Conservation (phyloP, 805 yeast genomes). For the Spathaspora boniae region DNA sequence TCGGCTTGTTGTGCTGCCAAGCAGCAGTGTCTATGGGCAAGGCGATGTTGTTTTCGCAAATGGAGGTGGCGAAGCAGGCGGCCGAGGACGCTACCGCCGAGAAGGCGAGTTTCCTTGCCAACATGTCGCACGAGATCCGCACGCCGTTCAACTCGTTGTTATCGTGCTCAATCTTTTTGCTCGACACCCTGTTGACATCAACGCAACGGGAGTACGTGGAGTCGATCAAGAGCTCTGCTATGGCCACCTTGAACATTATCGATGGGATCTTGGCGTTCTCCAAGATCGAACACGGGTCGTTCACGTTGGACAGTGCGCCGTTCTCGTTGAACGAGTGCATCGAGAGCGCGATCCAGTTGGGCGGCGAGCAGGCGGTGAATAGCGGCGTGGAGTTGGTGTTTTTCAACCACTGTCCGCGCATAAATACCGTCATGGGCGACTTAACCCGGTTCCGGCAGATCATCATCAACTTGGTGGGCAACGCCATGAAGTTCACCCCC, state of each 20-base stretch:
- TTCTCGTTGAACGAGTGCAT: conserved; percentile 44
- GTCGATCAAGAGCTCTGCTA: conserved; percentile 48
- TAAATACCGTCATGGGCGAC: conserved; percentile 43
- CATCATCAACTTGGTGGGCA: conserved; percentile 49
- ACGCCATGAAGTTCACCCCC: conserved; percentile 50
- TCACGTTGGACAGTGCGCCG: conserved; percentile 40
- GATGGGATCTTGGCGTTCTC: conserved; percentile 55
- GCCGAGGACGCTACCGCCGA: conserved; percentile 55
- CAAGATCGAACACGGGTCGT: conserved; percentile 53
- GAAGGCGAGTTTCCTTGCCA: conserved; percentile 50
- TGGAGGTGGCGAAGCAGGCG: conserved; percentile 39
- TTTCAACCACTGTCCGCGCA: conserved; percentile 37
- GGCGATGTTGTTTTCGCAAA: conserved; percentile 43
- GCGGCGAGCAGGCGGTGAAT: conserved; percentile 45
- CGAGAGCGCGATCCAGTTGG: conserved; percentile 45
- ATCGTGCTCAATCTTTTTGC: conserved; percentile 46
- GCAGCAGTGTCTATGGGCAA: conserved; percentile 51
- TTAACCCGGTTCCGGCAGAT: conserved; percentile 49
- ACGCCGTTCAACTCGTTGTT: conserved; percentile 53
- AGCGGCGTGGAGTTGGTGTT: conserved; percentile 45
- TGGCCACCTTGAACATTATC: conserved; percentile 49
- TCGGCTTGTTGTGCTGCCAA: conserved; percentile 45
- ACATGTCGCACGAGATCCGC: conserved; percentile 57
- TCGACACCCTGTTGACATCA: conserved; percentile 43
- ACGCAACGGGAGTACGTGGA: conserved; percentile 50